Evolutionary conservation across 306 rosid genomes (phyloP).

Genomic region (Purshia tridentata): DNA sequence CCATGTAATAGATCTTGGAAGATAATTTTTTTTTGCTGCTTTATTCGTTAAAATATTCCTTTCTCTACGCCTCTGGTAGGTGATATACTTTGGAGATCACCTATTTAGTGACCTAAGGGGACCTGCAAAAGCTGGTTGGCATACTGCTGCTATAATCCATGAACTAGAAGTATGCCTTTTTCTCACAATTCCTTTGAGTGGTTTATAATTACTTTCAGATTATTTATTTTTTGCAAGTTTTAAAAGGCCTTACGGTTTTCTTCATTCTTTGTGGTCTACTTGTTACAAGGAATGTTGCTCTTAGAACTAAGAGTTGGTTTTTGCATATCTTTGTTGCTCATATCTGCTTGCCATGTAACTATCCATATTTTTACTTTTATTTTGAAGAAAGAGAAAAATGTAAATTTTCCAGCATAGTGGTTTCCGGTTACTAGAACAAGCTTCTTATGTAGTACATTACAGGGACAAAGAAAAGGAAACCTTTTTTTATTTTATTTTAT

Average conservation of each 20-base stretch:
- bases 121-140: conserved; percentile 99
- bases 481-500: background rate
- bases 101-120: conserved; percentile 96
- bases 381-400: background rate
- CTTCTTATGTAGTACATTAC: background rate
- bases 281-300: background rate
- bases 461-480: background rate
- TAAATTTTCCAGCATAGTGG: background rate
- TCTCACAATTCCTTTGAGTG: background rate
- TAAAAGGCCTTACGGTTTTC: background rate
- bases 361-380: background rate
- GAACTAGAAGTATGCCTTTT: conserved; percentile 69
- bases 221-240: background rate
- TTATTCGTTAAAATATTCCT: conserved; percentile 18
- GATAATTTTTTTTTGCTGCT: conserved; percentile 11
- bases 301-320: background rate
- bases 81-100: conserved; percentile 98
- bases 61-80: conserved; percentile 42
- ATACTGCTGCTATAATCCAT: conserved; percentile 92
- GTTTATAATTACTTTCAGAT: conserved; percentile 2
- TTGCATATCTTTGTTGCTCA: background rate
- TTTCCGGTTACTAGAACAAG: background rate
- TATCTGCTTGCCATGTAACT: background rate
- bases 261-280: background rate
- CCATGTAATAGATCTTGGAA: conserved; percentile 12